Conservation (phyloP, 1,284 basidiomycete genomes). For the Malassezia nana region DNA sequence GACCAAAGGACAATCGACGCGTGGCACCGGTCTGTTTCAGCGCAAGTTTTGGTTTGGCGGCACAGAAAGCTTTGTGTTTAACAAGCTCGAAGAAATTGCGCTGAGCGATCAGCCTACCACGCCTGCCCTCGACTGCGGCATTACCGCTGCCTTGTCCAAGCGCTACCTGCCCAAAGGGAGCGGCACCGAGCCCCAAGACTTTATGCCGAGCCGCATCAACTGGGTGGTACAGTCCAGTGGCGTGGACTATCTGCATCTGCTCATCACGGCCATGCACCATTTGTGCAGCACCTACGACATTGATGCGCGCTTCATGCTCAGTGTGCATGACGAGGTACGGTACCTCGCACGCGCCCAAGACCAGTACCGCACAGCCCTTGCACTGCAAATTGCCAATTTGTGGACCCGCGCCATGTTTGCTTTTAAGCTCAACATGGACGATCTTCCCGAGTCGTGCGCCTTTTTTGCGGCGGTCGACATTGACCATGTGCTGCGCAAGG, state of each 20-base stretch:
- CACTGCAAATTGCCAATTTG: conserved; percentile 85
- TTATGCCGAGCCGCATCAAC: conserved; percentile 92
- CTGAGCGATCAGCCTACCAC: conserved; percentile 75
- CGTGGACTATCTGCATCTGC: conserved; percentile 91
- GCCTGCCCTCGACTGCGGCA: conserved; percentile 83
- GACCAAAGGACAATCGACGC: conserved; percentile 66
- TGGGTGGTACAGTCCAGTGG: conserved; percentile 99
- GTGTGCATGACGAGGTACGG: conserved; percentile 91
- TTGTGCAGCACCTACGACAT: conserved; percentile 73
- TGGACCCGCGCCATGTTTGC: conserved; percentile 92
- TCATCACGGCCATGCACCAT: conserved; percentile 90
- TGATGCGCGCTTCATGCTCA: conserved; percentile 83
- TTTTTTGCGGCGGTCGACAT: conserved; percentile 97
- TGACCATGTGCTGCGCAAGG: conserved; percentile 82
- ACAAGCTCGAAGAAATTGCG: conserved; percentile 93
- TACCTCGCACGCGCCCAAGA: conserved; percentile 85
- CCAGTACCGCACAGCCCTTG: conserved; percentile 76
- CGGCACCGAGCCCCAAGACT: conserved; percentile 60
- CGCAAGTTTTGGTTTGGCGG: conserved; percentile 93
- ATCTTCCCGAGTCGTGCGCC: conserved; percentile 73
- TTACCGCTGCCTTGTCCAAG: conserved; percentile 82
- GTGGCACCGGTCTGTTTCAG: conserved; percentile 31
- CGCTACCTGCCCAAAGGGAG: conserved; percentile 60
- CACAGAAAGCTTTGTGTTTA: conserved; percentile 95
- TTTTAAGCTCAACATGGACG: conserved; percentile 84